Evolutionary conservation across 2,329 filamentous ascomycete species (phyloP), one percentile per base, ranked within the genome.

Genomic region (Epichloe sp.): DNA sequence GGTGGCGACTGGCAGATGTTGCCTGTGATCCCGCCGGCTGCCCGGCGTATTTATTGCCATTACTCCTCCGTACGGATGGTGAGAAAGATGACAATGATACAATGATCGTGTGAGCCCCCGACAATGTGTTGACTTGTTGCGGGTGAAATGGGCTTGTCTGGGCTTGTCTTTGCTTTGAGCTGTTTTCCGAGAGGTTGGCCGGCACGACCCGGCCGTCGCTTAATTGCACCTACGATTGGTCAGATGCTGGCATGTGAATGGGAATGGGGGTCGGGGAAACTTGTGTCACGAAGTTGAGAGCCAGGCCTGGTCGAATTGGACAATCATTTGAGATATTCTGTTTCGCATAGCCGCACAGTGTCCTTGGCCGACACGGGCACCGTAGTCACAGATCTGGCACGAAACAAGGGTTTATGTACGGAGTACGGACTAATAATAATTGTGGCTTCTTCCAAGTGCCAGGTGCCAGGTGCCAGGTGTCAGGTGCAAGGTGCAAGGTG

Each of bases 141-240:
- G 31, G 31, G 31, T 31, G 31, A 31, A 31, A 3, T 11, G 31
- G 10, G 1, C 8, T 31, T 31, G 31, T 10, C 31, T 11, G 31
- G 10, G 1, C 8, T 31, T 31, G 31, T 10, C 31, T 31, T 31
- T 19, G 7, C n/a, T 45, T 45, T 17, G 10, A 31, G 31, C 31
- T 26, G 6, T 26, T 15, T 11, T 12, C 26, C 43, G 17, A 4
- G 23, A 8, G 15, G 41, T 17, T 19, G 37, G 23, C 7, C 43
- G 21, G 15, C 12, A 26, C 34, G 26, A 42, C 26, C 42, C 47
- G 47, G 50, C 50, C 50, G 44, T 52, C 51, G 51, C 26, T 17
- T 52, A 47, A 26, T 12, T 17, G 21, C 42, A 15, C 11, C 26
- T 46, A 4, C 34, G 11, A 52, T 50, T 52, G 51, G 51, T 17